Evolutionary conservation across 2,329 filamentous ascomycete genomes (phyloP), one percentile per base, ranked within the genome.

Genomic region (Xenosphaeropsis pyriputrescens): DNA sequence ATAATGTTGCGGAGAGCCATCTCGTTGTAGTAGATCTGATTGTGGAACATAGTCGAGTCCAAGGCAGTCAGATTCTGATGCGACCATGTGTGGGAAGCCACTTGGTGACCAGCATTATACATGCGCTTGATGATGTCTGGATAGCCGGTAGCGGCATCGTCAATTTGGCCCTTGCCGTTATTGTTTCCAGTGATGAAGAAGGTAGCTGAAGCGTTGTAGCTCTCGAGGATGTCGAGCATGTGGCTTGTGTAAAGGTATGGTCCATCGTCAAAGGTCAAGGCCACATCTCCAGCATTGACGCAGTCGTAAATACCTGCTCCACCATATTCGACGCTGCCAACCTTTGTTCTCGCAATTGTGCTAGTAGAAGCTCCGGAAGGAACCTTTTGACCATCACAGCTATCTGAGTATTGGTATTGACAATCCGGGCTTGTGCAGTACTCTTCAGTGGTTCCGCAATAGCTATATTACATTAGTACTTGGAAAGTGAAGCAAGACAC

Each of bases 231-330:
- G 47, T 80, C 70, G 11, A 81, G 62, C 11, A 82, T 63, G 42
- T 75, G 67, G 31, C 58, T 56, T 2, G 76, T 81, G 53, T 74
- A 79, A 15, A 63, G 55, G 44, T 70, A 70, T 16, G 76, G 77
- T 1, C 77, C 77, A 51, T 81, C 77, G 46, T 81, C 77, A 46
- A 70, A 81, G 1, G 76, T 81, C 39, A 82, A 53, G 14, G 77
- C 77, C 47, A 82, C 65, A 9, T 70, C 71, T 37, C 75, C 72
- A 2, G 65, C 60, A n/a, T 61, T 60, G n/a, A 57, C 57, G 45
- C 71, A 75, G 43, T 63, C 57, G 46, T 72, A 72, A 42, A 79
- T 71, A 18, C 68, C 67, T 9, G 54, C 61, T 26, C 68, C 62
- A n/a, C 73, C 74, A 41, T 78, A 77, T 0, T 61, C 55, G 4